Evolutionary conservation across 257 asterid genomes (phyloP).

Genomic region (Schizonepeta tenuifolia): DNA sequence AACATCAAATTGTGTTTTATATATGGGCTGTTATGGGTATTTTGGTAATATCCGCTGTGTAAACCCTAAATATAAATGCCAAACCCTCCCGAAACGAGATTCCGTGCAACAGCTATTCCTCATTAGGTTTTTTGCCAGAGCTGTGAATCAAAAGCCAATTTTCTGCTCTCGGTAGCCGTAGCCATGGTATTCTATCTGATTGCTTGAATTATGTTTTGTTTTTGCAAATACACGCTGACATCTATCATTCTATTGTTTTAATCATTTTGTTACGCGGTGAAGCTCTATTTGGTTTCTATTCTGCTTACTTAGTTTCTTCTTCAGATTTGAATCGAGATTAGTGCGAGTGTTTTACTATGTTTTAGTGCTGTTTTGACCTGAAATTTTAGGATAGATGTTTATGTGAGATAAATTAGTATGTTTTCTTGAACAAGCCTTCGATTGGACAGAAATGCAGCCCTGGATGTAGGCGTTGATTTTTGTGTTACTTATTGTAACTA

Average conservation of each 20-base stretch:
- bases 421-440: not conserved
- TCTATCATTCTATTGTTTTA: not conserved
- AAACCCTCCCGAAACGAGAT: too few relatives aligned
- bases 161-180: not conserved
- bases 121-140: too few relatives aligned
- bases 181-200: conserved; percentile 29
- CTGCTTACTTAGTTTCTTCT: not conserved
- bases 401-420: not conserved
- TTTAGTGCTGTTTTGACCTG: not conserved
- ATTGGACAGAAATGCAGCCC: not conserved
- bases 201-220: not conserved
- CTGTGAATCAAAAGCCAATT: too few relatives aligned
- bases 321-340: not conserved
- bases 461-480: not conserved
- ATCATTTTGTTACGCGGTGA: not conserved
- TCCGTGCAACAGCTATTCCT: too few relatives aligned
- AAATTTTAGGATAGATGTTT: not conserved
- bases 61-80: too few relatives aligned
- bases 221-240: not conserved
- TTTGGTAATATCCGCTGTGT: too few relatives aligned
- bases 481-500: not conserved
- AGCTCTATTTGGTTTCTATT: not conserved
- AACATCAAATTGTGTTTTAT: too few relatives aligned
- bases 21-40: too few relatives aligned
- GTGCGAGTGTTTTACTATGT: not conserved